Conservation (phyloP, 73 alveolate species). For the Paramecium tetraurelia region DNA sequence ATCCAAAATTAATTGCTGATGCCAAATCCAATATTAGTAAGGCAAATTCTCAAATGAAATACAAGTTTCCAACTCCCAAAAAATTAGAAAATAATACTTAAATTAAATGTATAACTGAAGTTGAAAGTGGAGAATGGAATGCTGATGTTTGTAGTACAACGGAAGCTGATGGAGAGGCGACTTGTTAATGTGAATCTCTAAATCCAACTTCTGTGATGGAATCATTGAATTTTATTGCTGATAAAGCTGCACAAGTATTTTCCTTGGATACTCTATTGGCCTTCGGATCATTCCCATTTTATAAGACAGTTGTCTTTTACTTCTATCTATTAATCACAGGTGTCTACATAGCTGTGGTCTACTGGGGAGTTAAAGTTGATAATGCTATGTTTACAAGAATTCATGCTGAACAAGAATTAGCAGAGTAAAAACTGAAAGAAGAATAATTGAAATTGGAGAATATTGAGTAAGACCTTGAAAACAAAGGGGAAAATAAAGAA, state of each 20-base stretch:
- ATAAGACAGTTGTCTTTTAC: neutral
- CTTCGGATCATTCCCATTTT: neutral
- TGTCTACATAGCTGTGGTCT: neutral
- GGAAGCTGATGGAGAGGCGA: neutral
- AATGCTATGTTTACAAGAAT: neutral
- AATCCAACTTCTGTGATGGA: constrained; percentile 8
- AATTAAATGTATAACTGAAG: neutral
- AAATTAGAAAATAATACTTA: neutral
- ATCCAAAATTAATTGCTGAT: neutral
- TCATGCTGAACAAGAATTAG: neutral
- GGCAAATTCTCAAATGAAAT: neutral
- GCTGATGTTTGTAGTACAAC: neutral
- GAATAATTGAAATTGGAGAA: neutral
- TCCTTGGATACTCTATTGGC: neutral
- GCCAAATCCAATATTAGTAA: neutral
- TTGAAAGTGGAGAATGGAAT: neutral
- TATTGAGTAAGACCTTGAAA: neutral
- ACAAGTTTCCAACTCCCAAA: neutral
- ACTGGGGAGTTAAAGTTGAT: constrained; percentile 15
- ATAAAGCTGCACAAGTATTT: neutral
- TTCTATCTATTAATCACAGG: neutral
- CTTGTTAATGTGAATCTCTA: neutral
- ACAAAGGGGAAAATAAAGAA: neutral
- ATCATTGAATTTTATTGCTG: neutral
- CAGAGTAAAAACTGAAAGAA: neutral